Base-by-base conservation (phyloP, 2,329 filamentous ascomycete genomes). In the Sporothrix protearum region DNA sequence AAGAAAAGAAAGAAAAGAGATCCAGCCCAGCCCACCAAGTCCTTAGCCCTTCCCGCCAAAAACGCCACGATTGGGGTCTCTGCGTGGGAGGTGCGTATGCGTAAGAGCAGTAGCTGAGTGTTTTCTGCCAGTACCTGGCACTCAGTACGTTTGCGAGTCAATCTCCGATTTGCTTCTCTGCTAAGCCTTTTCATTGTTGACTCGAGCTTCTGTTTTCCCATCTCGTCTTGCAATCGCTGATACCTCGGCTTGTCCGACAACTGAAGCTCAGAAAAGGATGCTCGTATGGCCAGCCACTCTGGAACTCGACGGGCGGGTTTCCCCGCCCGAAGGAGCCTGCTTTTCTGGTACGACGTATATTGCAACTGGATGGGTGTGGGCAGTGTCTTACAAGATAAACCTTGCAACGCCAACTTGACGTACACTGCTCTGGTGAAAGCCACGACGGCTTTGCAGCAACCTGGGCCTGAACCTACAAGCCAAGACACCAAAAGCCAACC, bases 1-100 rank as follows among this genome's bases (percentile, higher is more conserved):
- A n/a, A 25, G 16, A 16, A 6, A 19, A n/a, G n/a, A n/a, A n/a
- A n/a, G n/a, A n/a, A n/a, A n/a, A n/a, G n/a, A n/a, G n/a, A n/a
- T n/a, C n/a, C n/a, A n/a, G n/a, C n/a, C n/a, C n/a, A n/a, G n/a
- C 19, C 45, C 12, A 14, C 19, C 33, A 33, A 39, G 10, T n/a
- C 57, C 33, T 16, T 36, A 39, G 33, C 36, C 33, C 28, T 33
- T 42, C 9, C 9, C 14, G 16, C 33, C 42, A 42, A 63, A 42
- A 63, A 63, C 57, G 57, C 57, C 57, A 63, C 57, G 33, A 63
- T 61, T 33, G 57, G 53, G 53, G 30, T 42, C 14, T 42, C 33
- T 25, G 3, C 36, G 57, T 22, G 49, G 25, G 25, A 53, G 25
- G 6, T 49, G 45, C 14, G 16, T 19, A 14, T n/a, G 55, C 14